phyloP scores from a whole-genome alignment of 805 yeast genomes.

The Yueomyces sinensis region DNA sequence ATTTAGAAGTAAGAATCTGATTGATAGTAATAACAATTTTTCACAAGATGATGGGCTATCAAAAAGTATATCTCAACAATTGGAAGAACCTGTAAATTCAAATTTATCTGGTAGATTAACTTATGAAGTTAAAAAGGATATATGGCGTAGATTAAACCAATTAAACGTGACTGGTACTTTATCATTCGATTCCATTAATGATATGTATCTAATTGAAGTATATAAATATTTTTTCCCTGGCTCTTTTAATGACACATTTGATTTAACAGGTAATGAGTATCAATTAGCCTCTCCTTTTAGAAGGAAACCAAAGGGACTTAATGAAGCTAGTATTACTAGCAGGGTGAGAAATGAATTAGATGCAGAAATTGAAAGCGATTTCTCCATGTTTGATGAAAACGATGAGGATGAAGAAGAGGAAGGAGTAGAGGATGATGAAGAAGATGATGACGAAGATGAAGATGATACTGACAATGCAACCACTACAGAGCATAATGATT shows the following conservation, averaged over 20 bases:
- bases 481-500: slow-evolving; percentile 2
- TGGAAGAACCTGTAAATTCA: neutral
- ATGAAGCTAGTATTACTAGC: neutral
- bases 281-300: neutral
- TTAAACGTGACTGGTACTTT: slow-evolving; percentile 23
- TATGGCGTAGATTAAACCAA: slow-evolving; percentile 21
- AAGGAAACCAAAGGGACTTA: neutral
- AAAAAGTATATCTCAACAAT: neutral
- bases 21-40: neutral
- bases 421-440: slow-evolving; percentile 1
- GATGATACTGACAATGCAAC: slow-evolving; percentile 4
- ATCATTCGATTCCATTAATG: slow-evolving; percentile 18
- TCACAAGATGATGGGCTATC: slow-evolving; percentile 1
- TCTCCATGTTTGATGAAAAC: neutral
- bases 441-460: slow-evolving; percentile 1
- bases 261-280: neutral
- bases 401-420: slow-evolving; percentile 3
- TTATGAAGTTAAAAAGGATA: slow-evolving; percentile 13
- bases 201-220: slow-evolving; percentile 20
- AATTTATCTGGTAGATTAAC: neutral
- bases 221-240: slow-evolving; percentile 20
- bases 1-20: slow-evolving; percentile 4
- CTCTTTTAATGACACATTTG: neutral
- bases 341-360: neutral
- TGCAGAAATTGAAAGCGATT: neutral